A percentile compares a stretch with the other conserved stretches of the same genome.
Evolutionary conservation across 768 basidiomycete species (phyloP).

Genomic region (Trametes meyenii): DNA sequence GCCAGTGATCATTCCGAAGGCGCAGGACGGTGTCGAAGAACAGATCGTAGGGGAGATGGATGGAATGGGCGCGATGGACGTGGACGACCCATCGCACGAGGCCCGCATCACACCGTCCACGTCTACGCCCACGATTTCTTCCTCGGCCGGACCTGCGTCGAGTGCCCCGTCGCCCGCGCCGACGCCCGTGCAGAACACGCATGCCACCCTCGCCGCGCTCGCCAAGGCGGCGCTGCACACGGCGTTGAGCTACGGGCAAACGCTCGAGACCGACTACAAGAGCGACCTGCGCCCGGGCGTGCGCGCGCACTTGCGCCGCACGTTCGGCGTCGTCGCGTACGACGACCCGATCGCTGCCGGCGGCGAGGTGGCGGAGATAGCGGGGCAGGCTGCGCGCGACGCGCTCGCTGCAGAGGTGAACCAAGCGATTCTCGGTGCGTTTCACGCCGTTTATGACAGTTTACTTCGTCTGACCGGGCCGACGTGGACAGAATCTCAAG

Average conservation of each 20-base stretch:
- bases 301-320: conserved; percentile 66
- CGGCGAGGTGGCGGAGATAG: conserved; percentile 67
- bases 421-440: conserved; percentile 74
- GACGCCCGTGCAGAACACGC: conserved; percentile 15
- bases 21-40: conserved; percentile 36
- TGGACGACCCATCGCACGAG: conserved; percentile 54
- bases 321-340: conserved; percentile 81
- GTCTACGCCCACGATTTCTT: conserved; percentile 11
- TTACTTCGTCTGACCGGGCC: neutral
- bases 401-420: conserved; percentile 78
- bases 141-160: conserved; percentile 19
- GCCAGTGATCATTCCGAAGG: conserved; percentile 1
- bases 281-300: conserved; percentile 64
- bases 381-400: conserved; percentile 66
- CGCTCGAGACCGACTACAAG: conserved; percentile 69
- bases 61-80: conserved; percentile 51
- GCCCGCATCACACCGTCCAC: conserved; percentile 26
- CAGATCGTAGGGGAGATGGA: conserved; percentile 44
- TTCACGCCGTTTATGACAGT: neutral
- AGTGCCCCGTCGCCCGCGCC: conserved; percentile 32
- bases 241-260: conserved; percentile 76
- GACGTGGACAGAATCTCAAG: conserved; percentile 66
- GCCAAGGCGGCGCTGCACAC: conserved; percentile 59
- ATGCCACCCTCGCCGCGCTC: conserved; percentile 20
- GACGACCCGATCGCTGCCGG: conserved; percentile 71